Conservation (phyloP, 2,329 filamentous ascomycete genomes). For the Colletotrichum shisoi region DNA sequence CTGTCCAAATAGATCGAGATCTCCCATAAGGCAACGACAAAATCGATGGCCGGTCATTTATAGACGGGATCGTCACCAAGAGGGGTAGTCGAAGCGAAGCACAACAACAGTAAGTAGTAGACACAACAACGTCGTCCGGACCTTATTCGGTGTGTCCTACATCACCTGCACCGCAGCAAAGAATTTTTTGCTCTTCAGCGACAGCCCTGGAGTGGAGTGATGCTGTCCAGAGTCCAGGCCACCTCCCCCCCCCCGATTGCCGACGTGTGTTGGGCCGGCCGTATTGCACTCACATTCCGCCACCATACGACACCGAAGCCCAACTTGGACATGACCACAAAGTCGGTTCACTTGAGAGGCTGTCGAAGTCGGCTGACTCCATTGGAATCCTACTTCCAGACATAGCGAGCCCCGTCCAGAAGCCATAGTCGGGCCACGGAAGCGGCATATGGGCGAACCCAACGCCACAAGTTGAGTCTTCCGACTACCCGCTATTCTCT, state of each 20-base stretch:
- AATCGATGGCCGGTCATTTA: constrained; percentile 29
- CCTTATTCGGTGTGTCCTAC: constrained; percentile 23
- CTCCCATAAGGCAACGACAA: constrained; percentile 14
- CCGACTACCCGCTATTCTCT: constrained; percentile 23
- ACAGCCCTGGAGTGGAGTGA: constrained; percentile 38
- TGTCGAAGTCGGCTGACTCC: constrained; percentile 31
- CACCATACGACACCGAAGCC: constrained; percentile 25
- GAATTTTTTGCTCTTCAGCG: constrained; percentile 12
- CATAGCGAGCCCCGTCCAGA: constrained; percentile 21
- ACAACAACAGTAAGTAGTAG: not conserved
- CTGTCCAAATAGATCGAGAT: constrained; percentile 31
- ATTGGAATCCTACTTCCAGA: not conserved
- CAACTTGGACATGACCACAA: constrained; percentile 14
- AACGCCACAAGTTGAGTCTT: constrained; percentile 24
- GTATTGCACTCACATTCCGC: constrained; percentile 19
- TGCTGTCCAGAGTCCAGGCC: constrained; percentile 33
- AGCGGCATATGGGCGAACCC: constrained; percentile 22
- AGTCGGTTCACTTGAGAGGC: constrained; percentile 35
- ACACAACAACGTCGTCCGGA: constrained; percentile 16
- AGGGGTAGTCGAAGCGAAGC: constrained; percentile 4
- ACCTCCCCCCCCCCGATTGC: constrained; percentile 27
- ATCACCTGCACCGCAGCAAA: constrained; percentile 27
- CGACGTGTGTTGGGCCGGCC: constrained; percentile 23
- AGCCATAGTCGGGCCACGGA: constrained; percentile 33
- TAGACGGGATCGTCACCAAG: constrained; percentile 8